Base-by-base conservation (phyloP, 306 rosid species). In the Erythrophleum fordii region DNA sequence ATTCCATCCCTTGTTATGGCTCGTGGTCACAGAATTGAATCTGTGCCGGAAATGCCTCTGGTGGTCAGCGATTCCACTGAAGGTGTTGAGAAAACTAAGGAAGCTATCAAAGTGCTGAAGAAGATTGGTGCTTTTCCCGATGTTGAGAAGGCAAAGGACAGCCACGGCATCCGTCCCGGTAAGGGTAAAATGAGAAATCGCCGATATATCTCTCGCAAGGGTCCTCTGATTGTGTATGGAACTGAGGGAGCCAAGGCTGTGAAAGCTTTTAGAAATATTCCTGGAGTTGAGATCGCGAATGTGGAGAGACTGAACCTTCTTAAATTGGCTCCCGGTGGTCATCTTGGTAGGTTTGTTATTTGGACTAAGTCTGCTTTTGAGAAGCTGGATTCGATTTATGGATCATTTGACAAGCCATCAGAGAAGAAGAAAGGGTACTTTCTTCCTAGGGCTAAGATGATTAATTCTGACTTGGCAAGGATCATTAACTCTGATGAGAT, bases 351-450 rank as follows among this genome's bases (percentile, higher is more conserved):
- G 79, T 91, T 94, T 5, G 93, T 94, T 11, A 82, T 94, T 51
- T 94, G 98, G 98, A 94, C 97, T 0, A 91, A 92, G 41, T 83
- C 93, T 6, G 97, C 98, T 22, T 88, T 94, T n/a, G 97, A 94
- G 93, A 94, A 91, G 79, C 82, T 94, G 0, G 98, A 94, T 39
- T 92, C 98, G 0, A 88, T 94, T 16, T 94, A 94, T 16, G 97
- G 98, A 0, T 85, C 98, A 0, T 92, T 94, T 11, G 97, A 94
- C 6, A 94, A 86, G 88, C 12, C 75, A 0, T 91, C 97, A 0
- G 93, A 88, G 88, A 91, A 89, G 92, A 94, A 94, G 89, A 91
- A 87, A 74, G 92, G 92, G 0, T 92, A 91, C 3, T 66, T 92
- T 6, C 79, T 92, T 1, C 98, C 97, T 0, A 85, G 97, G 87